Base-by-base conservation (phyloP, 495 filamentous ascomycete genomes). In the Penicillium antarcticum region DNA sequence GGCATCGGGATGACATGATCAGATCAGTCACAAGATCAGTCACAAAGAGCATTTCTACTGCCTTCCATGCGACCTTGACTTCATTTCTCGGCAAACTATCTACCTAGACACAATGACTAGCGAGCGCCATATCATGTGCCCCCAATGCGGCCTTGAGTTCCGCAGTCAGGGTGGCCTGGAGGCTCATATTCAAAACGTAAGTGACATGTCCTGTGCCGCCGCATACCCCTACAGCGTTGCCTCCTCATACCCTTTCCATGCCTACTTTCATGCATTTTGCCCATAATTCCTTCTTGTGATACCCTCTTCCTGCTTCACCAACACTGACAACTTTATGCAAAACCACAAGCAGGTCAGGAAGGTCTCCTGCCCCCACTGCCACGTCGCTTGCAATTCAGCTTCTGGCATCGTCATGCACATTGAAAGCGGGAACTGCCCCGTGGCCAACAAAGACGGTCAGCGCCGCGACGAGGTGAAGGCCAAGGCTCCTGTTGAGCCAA, bases 101-200 rank as follows among this genome's bases (percentile, higher is more conserved):
- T 63, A 68, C 17, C 52, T 67, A 8, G 73, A 78, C 55, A 74
- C 70, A 43, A 62, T 73, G 29, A 61, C 61, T 23, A 74, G 65
- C 36, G 47, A 62, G 1, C 63, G 58, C 1, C 79, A 82, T 47
- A 73, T 78, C 42, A 64, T 66, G 43, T 85, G 81, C 57, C 66
- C 66, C 0, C 48, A 80, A 18, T 85, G 81, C 52, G 74, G 73
- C 14, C 49, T 69, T 6, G 78, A 83, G 13, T 82, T 80, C 51
- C 59, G 65, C 41, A 75, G 70, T 33, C 66, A 69, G 8, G 65
- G 58, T 6, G 81, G 79, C 3, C 69, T 73, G 4, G 66, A 70
- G 16, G 46, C 44, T 34, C 81, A 85, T 51, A 66, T 78, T 38
- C 62, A 65, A 17, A 61, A 66, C 41, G 79, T 81, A 58, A 38